A percentile compares a stretch with the other conserved stretches of the same genome.
Conservation (phyloP, 768 basidiomycete species). For the Lepiota venenata region DNA sequence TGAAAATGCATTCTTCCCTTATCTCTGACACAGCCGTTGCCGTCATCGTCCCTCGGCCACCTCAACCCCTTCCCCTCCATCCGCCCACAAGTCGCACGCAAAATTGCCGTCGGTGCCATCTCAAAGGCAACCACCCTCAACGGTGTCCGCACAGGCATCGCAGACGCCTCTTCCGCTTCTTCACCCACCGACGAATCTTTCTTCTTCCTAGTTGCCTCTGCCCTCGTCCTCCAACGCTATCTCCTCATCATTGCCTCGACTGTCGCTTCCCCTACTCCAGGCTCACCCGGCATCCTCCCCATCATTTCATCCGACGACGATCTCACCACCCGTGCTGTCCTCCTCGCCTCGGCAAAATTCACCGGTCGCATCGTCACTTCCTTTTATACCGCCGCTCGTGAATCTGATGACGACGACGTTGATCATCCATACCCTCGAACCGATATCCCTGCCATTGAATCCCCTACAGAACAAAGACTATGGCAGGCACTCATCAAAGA, state of each 20-base stretch:
- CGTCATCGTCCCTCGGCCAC: too few relatives aligned
- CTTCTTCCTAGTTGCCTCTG: constrained; percentile 49
- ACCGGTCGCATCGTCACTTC: constrained; percentile 50
- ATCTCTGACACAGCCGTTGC: too few relatives aligned
- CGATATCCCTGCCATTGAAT: not conserved
- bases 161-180: constrained; percentile 51
- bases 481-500: constrained; percentile 52
- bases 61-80: too few relatives aligned
- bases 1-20: too few relatives aligned
- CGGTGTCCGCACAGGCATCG: constrained; percentile 56
- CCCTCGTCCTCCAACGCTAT: constrained; percentile 37
- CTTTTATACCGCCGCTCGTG: constrained; percentile 16
- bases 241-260: constrained; percentile 58
- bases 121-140: not conserved
- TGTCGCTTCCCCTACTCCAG: constrained; percentile 21
- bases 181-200: constrained; percentile 49
- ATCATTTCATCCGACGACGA: constrained; percentile 54
- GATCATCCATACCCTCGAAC: not conserved
- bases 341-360: constrained; percentile 67
- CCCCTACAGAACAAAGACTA: constrained; percentile 13
- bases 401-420: constrained; percentile 14
- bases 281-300: constrained; percentile 44
- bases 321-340: constrained; percentile 62
- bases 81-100: too few relatives aligned
- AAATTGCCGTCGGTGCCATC: too few relatives aligned